Evolutionary conservation across 441 rosid genomes (phyloP).

Genomic region (Breynia disticha): DNA sequence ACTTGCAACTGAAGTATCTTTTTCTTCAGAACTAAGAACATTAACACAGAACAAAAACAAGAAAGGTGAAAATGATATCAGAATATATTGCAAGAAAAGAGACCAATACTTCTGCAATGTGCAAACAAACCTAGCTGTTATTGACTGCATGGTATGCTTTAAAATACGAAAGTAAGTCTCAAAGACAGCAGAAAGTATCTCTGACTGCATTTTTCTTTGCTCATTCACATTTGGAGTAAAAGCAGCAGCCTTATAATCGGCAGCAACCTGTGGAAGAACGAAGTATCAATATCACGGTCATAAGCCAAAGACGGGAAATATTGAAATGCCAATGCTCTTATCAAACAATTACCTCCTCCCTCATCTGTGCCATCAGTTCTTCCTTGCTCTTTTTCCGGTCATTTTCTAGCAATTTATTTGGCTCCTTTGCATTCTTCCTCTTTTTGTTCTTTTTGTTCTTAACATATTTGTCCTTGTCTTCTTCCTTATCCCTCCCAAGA

Average conservation of each 20-base stretch:
- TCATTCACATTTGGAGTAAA: conserved; percentile 53
- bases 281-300: conserved; percentile 7
- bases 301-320: conserved; percentile 2
- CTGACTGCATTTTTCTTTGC: conserved; percentile 67
- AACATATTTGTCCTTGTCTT: conserved; percentile 27
- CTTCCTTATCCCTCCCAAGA: conserved; percentile 35
- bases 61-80: background rate
- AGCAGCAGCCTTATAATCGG: conserved; percentile 70
- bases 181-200: conserved; percentile 73
- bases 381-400: conserved; percentile 60
- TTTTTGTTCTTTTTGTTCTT: conserved; percentile 46
- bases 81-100: background rate
- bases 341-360: conserved; percentile 54
- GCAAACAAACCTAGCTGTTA: conserved; percentile 40
- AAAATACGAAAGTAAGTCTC: conserved; percentile 85
- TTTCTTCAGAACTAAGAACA: conserved; percentile 40
- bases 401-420: conserved; percentile 37
- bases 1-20: conserved; percentile 23
- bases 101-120: background rate
- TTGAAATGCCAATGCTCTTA: background rate
- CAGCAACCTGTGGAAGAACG: conserved; percentile 50
- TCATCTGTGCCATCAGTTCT: conserved; percentile 55
- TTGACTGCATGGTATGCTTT: conserved; percentile 53
- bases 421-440: conserved; percentile 46
- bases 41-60: conserved; percentile 11